phyloP scores from a whole-genome alignment of 2,329 filamentous ascomycete genomes.

The Intubia oerlemansii region DNA sequence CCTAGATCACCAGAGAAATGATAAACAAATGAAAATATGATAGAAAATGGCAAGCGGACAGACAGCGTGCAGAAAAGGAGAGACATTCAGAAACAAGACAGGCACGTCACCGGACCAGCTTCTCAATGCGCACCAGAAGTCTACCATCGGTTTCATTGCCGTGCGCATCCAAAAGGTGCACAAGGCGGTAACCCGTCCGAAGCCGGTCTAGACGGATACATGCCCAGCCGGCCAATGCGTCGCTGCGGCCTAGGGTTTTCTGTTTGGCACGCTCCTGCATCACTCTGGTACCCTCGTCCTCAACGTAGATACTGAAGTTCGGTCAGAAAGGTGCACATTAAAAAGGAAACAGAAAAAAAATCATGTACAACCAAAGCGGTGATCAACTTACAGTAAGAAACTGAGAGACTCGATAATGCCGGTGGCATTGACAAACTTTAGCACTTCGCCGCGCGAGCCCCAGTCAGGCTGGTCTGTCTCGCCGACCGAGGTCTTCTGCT shows the following conservation, averaged over 20 bases:
- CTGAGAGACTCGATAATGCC: constrained; percentile 47
- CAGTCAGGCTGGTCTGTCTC: constrained; percentile 37
- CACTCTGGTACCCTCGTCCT: constrained; percentile 22
- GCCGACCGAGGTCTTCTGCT: constrained; percentile 26
- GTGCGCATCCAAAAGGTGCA: constrained; percentile 24
- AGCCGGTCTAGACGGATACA: constrained; percentile 38
- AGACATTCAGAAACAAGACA: neutral
- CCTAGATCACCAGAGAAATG: neutral
- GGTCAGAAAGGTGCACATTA: constrained; percentile 3
- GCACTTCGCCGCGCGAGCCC: constrained; percentile 23
- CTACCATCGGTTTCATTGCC: constrained; percentile 23
- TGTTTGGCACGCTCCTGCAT: constrained; percentile 13
- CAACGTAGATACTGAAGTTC: constrained; percentile 26
- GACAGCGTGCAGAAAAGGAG: no score
- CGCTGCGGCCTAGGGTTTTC: constrained; percentile 4
- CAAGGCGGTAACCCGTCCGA: constrained; percentile 30
- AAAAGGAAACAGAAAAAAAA: constrained; percentile 3
- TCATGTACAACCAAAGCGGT: no score
- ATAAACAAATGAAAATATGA: neutral
- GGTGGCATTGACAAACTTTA: constrained; percentile 35
- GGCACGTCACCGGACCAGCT: constrained; percentile 15
- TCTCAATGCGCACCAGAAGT: constrained; percentile 30
- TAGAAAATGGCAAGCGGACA: no score
- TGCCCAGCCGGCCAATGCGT: constrained; percentile 27
- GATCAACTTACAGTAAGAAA: constrained; percentile 48